Conservation (phyloP, 805 yeast genomes). For the Lipomyces japonicus region DNA sequence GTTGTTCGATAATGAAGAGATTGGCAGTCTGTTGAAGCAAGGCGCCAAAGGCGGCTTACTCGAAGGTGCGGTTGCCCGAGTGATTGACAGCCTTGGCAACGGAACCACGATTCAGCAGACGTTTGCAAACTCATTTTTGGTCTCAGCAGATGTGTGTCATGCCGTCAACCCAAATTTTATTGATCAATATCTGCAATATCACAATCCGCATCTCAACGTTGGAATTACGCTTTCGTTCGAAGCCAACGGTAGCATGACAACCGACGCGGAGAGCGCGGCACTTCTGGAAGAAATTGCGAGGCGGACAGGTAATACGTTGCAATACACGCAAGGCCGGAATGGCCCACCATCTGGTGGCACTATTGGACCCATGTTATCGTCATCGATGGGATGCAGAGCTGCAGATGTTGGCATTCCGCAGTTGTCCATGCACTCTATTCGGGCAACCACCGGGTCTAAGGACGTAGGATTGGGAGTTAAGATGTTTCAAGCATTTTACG, state of each 20-base stretch:
- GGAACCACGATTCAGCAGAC: conserved; percentile 10
- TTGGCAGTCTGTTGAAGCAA: conserved; percentile 72
- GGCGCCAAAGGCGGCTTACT: conserved; percentile 76
- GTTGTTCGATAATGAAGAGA: conserved; percentile 73
- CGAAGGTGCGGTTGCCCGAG: conserved; percentile 56
- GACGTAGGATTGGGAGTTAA: conserved; percentile 73
- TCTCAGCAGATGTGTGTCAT: conserved; percentile 81
- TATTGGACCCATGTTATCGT: conserved; percentile 58
- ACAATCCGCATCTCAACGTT: conserved; percentile 71
- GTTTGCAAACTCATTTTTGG: conserved; percentile 67
- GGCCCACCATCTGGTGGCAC: conserved; percentile 83
- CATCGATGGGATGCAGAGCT: conserved; percentile 39
- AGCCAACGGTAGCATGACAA: conserved; percentile 76
- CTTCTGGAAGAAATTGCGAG: conserved; percentile 65
- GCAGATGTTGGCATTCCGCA: conserved; percentile 81
- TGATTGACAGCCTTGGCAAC: conserved; percentile 31
- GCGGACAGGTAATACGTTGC: conserved; percentile 51
- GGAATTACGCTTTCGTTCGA: conserved; percentile 69
- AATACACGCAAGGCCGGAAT: conserved; percentile 80
- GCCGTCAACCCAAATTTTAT: conserved; percentile 64
- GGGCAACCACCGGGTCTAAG: conserved; percentile 74
- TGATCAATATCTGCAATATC: conserved; percentile 63
- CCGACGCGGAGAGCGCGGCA: conserved; percentile 68
- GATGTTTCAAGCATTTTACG: conserved; percentile 66
- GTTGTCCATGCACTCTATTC: conserved; percentile 78